Evolutionary conservation across 371 early-diverging fungal genomes (phyloP), one percentile per base, ranked within the genome.

Genomic region (Actinomortierella ambigua): DNA sequence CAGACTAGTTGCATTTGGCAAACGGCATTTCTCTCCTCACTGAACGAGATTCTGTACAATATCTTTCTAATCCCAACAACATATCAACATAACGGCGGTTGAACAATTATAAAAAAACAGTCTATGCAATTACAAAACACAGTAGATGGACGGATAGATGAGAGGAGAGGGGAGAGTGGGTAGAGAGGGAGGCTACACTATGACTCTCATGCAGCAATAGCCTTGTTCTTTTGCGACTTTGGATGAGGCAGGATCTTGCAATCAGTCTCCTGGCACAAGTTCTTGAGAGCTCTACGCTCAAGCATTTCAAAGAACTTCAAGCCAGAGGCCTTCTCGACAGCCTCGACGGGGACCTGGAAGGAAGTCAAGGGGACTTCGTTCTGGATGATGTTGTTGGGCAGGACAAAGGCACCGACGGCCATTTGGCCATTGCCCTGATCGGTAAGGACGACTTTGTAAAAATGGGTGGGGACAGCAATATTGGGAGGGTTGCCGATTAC

Each of bases 381-480:
- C 9, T 87, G 77, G 54, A 94, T 93, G 15, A 75, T 80, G 53
- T 82, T 76, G 77, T 97, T 97, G n/a, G 96, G 96, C 49, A 97
- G 57, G 2, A 96, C 90, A 73, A 97, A 97, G 0, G 90, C 91
- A 17, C 85, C 94, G 0, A 86, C 63, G 7, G 83, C 76, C 68
- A 82, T 84, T 17, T 71, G 63, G 22, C 82, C 85, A 46, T 83
- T 78, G 20, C 76, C 65, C 13, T 77, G 62, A n/a, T 73, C 68
- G 2, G 84, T 81, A 77, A 93, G 56, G 48, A 94, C 85, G 42
- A 91, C 89, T 80, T 97, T 97, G 82, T 85, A 97, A 68, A 95
- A 95, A 61, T 95, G 96, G 4, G 96, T 96, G 3, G 97, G 96
- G 1, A 97, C 97, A 11, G 93, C 94, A 18, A 93, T 87, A 54